A percentile compares a stretch with the other conserved stretches of the same genome.
Evolutionary conservation across 2,329 filamentous ascomycete genomes (phyloP).

Genomic region (Albophoma yamanashiensis): DNA sequence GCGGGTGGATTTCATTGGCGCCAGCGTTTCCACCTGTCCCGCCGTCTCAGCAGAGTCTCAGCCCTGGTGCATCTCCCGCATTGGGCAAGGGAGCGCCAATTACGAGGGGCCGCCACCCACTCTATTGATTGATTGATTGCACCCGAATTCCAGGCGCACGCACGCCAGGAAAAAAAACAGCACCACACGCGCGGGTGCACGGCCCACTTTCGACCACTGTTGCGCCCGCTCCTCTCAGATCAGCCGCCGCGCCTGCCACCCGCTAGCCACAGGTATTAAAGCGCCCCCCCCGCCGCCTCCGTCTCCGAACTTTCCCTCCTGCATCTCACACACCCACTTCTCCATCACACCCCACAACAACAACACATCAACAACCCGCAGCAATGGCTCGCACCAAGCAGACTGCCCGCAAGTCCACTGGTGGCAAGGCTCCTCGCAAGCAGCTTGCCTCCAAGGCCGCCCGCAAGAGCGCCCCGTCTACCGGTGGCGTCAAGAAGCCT

Average conservation of each 20-base stretch:
- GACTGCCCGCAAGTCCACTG: constrained; percentile 65
- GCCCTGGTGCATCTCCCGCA: not conserved
- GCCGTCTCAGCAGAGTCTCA: not conserved
- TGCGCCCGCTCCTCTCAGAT: constrained; percentile 16
- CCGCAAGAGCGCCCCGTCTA: constrained; percentile 95
- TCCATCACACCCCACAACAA: constrained; percentile 15
- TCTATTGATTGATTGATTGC: not conserved
- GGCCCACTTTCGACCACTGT: constrained; percentile 5
- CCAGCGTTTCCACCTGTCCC: not conserved
- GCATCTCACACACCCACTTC: constrained; percentile 28
- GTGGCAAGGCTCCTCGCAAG: constrained; percentile 78
- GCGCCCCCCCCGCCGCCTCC: constrained; percentile 31
- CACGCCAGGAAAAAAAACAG: not conserved
- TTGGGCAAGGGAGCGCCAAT: not conserved
- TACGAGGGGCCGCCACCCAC: not conserved
- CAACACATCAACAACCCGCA: constrained; percentile 24
- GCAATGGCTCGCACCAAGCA: constrained; percentile 57
- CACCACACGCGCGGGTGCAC: constrained; percentile 12
- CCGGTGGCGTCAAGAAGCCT: constrained; percentile 95
- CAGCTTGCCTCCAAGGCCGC: constrained; percentile 97
- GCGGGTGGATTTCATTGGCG: not conserved
- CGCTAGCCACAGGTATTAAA: constrained; percentile 28
- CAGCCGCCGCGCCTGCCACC: constrained; percentile 21
- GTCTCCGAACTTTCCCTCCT: constrained; percentile 26
- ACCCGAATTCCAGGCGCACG: not conserved